Base-by-base conservation (phyloP, 805 yeast genomes). In the Soucietia sequanensis region DNA sequence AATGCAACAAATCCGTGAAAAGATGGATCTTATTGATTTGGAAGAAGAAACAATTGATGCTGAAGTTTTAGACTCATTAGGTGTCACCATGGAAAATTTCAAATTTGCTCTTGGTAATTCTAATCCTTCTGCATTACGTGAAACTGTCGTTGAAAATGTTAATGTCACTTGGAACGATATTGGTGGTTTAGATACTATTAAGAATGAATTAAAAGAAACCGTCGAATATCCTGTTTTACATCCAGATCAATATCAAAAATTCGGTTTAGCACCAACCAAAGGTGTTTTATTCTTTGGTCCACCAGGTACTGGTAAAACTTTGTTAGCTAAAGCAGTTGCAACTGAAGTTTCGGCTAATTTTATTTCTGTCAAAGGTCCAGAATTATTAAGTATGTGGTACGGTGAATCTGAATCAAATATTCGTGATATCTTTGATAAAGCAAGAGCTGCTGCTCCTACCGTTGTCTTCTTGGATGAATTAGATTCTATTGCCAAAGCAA, bases 221-320 rank as follows among this genome's bases (percentile, higher is more conserved):
- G 99, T 93, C 39, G 99, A 93, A 72, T 93, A 93, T 63, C 99
- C 99, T 25, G 99, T 93, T 35, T 74, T 91, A 62, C 98, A 93
- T 67, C 98, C 99, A 65, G 99, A 93, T 58, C 96, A 91, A 75
- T 93, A 88, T 70, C 86, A 95, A 66, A 95, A 93, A 72, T 93
- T 93, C 59, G 99, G 99, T 47, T 78, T 93, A 62, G 81, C 98
- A 7, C 99, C 99, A 36, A 82, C 99, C 26, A 90, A 91, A 70
- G 99, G 99, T 72, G 99, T 93, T 48, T 75, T 93, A 62, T 93
- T 93, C 76, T 93, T 85, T 63, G 99, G 99, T 52, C 99, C 99
- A 35, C 99, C 99, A 42, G 99, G 99, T 85, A 93, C 98, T 42
- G 99, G 99, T 89, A 93, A 93, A 72, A 93, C 99, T 4, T 72